Base-by-base conservation (phyloP, 768 basidiomycete species). In the Leccinum variicolor region DNA sequence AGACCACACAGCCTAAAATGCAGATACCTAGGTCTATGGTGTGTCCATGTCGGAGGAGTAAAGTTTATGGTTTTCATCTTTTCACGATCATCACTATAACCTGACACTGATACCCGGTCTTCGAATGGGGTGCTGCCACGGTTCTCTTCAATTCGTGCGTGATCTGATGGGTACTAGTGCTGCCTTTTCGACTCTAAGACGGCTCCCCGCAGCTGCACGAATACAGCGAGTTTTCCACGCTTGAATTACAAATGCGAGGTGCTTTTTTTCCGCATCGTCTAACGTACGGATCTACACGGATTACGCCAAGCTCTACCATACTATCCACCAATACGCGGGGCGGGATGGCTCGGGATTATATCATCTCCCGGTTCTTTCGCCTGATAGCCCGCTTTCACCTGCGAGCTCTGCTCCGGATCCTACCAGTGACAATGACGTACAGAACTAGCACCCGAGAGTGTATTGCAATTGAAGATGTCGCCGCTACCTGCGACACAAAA, bases 391-490 rank as follows among this genome's bases (percentile, higher is more conserved):
- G n/a, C 39, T 4, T 10, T 19, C n/a, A 19, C 39, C 39, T 10
- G 39, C 10, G 17, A 17, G n/a, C 36, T 39, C 36, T 8, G 6
- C 13, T 43, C 4, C 65, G 65, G 64, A 66, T 65, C 64, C 60
- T 66, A 9, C 23, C 23, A 26, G 10, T 26, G 14, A 6, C 19
- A 26, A 59, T 36, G 52, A 56, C 54, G 59, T 58, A 45, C 56
- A 46, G n/a, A n/a, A 33, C 31, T 5, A 33, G 31, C 31, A 14
- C 14, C 31, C 5, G 31, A 33, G 31, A 33, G 31, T 33, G 31
- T 14, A 33, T 33, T 33, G 31, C 31, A 33, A 14, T 14, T 33
- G 13, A 10, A 33, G 31, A 45, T 21, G 45, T 46, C 14, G 45
- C 36, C 17, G 25, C 21, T 26, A 21, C 46, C 15, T 48, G 25